Base-by-base conservation (phyloP, 1,139 yeast genomes). In the Arxiozyma slooffiae region DNA sequence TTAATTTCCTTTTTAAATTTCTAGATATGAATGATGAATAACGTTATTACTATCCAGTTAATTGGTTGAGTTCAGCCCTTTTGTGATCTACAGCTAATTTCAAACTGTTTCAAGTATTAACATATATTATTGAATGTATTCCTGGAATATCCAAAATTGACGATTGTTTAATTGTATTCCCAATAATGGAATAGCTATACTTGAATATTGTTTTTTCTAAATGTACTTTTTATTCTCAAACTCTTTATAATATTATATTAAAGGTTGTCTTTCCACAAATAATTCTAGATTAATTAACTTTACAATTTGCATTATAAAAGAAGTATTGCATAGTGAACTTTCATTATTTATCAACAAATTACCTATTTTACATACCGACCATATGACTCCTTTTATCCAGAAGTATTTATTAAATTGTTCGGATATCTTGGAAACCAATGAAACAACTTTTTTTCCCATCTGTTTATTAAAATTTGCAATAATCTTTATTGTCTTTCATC, bases 41-140 rank as follows among this genome's bases (percentile, higher is more conserved):
- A 7, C 52, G 54, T n/a, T 50, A 44, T 22, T 38, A 40, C 8
- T 62, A 60, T 38, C 52, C 55, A 16, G 54, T 55, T 1, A 60
- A 63, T 48, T 54, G 60, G 58, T 52, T 62, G 20, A 60, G 64
- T 8, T 56, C 64, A 8, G 55, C 53, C 46, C 44, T 59, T 9
- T 46, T 61, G n/a, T 51, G 61, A 7, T 50, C 58, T 3, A 51
- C 52, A n/a, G 54, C 61, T 38, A 44, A 56, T 14, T 24, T 48
- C 7, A 26, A 8, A 53, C 56, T 4, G 48, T 58, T 26, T 55
- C 55, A 16, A 52, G 49, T 46, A 41, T 56, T 18, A 46, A 57
- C 44, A 48, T 6, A 26, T 22, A 41, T 38, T 26, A 42, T 49
- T 17, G 47, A 50, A 3, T 18, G 52, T 14, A 22, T 38, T 4